Percentiles rank a stretch among this genome's conserved stretches.
Conservation (phyloP, 306 rosid species). For the Inga oerstediana region DNA sequence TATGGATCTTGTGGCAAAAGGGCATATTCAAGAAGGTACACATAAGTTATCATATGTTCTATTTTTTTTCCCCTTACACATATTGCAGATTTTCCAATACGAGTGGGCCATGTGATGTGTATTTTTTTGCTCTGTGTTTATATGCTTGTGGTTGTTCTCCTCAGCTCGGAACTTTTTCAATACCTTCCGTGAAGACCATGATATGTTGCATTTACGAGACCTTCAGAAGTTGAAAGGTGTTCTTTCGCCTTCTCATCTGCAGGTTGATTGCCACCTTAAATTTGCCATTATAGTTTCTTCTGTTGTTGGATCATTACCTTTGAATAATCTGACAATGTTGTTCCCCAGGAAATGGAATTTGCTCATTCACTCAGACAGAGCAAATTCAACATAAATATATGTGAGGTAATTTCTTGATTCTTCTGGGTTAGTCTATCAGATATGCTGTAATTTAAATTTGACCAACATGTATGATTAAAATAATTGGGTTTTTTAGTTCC, state of each 20-base stretch:
- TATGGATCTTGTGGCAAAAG: constrained; percentile 96
- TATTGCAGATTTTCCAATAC: background rate
- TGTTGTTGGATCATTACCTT: constrained; percentile 24
- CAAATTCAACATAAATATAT: constrained; percentile 93
- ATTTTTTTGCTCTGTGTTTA: constrained; percentile 26
- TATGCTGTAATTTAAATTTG: background rate
- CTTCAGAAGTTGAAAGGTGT: constrained; percentile 96
- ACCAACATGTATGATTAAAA: constrained; percentile 6
- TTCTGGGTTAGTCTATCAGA: constrained; percentile 16
- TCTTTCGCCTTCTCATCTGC: constrained; percentile 86
- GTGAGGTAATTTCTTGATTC: constrained; percentile 67
- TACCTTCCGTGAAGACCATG: constrained; percentile 94
- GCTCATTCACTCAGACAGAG: constrained; percentile 88
- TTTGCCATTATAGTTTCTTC: background rate
- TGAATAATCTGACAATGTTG: constrained; percentile 6
- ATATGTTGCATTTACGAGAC: constrained; percentile 89
- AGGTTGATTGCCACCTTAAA: constrained; percentile 47
- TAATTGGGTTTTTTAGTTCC: constrained; percentile 11
- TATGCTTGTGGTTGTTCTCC: constrained; percentile 32
- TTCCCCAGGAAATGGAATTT: constrained; percentile 88
- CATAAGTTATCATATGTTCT: background rate
- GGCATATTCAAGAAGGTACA: constrained; percentile 90
- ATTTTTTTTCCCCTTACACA: background rate
- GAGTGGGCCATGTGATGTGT: constrained; percentile 4
- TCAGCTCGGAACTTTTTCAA: constrained; percentile 87